phyloP scores from a whole-genome alignment of 768 basidiomycete genomes.

The Coprinellus aureogranulatus region DNA sequence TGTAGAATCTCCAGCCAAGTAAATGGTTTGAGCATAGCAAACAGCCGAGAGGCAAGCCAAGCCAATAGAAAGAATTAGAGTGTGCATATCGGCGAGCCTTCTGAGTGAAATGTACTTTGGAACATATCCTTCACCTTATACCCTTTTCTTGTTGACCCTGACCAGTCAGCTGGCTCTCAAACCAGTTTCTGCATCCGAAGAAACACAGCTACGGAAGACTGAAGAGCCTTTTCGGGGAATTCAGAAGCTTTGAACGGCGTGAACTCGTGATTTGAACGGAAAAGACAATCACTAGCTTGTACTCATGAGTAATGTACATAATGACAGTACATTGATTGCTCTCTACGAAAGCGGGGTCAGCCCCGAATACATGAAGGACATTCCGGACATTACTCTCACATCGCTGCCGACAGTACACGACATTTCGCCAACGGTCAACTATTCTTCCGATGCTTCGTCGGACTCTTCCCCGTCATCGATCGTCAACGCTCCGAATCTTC shows the following conservation, averaged over 20 bases:
- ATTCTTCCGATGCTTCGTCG: constrained; percentile 18
- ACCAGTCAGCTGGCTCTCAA: too few species aligned
- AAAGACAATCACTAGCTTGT: too few species aligned
- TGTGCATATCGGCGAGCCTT: constrained; percentile 4
- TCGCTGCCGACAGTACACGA: background rate
- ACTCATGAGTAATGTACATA: too few species aligned
- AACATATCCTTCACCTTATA: background rate
- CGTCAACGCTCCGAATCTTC: constrained; percentile 43
- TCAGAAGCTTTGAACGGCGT: too few species aligned
- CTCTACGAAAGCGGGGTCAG: too few species aligned
- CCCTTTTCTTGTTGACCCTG: background rate
- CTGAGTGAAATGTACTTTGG: background rate
- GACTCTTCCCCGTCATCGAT: constrained; percentile 22
- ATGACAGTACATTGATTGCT: too few species aligned
- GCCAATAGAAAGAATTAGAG: constrained; percentile 1
- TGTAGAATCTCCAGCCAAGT: constrained; percentile 44
- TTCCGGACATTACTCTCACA: too few species aligned
- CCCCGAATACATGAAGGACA: too few species aligned
- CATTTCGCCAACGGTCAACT: background rate
- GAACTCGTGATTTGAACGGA: too few species aligned
- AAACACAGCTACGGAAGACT: too few species aligned
- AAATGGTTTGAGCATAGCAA: constrained; percentile 35
- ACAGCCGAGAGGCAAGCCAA: constrained; percentile 5
- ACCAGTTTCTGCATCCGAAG: too few species aligned
- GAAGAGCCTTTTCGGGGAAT: too few species aligned